Base-by-base conservation (phyloP, 495 filamentous ascomycete genomes). In the Penicillium cosmopolitanum region DNA sequence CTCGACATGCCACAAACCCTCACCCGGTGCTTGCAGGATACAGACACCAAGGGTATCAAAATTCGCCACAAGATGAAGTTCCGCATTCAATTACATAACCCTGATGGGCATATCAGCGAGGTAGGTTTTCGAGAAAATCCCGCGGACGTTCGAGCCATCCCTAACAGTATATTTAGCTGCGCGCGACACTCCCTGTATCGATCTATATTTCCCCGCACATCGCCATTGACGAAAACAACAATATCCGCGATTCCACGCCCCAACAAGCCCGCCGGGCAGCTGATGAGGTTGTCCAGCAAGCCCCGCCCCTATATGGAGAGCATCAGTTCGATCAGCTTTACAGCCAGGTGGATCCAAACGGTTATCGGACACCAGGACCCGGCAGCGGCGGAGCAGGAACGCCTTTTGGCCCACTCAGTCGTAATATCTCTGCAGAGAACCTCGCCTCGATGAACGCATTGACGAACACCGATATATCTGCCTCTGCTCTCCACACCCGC, bases 121-220 rank as follows among this genome's bases (percentile, higher is more conserved):
- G 87, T 90, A 76, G 61, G 81, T 56, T 25, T 12, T 12, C 1
- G 31, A 15, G 3, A 13, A 36, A 16, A 18, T 11, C 28, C 4
- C 13, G 3, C 4, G 2, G 11, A 33, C 1, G 21, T 25, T 19
- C 50, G 16, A 16, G 40, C 2, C 44, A 23, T 16, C 7, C 4
- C 63, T 73, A 55, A 72, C 55, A 1, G 43, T 19, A 5, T 10
- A 51, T 33, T 36, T 59, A 90, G 85, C 84, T 97, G 50, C 89
- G 93, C 18, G 92, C 91, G 43, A 91, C 89, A 16, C 82, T 97
- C 23, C 91, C 93, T 4, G 83, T 98, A 33, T 88, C 88, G 33
- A 86, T 98, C 34, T 97, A 94, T 74, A 96, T 98, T 62, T 98
- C 95, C 12, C 95, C 95, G 15, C 90, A 91, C 65, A 85, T 96